A percentile compares a stretch with the other conserved stretches of the same genome.
Evolutionary conservation across 2,329 filamentous ascomycete genomes (phyloP).

Genomic region (Pseudogymnoascus sp.): DNA sequence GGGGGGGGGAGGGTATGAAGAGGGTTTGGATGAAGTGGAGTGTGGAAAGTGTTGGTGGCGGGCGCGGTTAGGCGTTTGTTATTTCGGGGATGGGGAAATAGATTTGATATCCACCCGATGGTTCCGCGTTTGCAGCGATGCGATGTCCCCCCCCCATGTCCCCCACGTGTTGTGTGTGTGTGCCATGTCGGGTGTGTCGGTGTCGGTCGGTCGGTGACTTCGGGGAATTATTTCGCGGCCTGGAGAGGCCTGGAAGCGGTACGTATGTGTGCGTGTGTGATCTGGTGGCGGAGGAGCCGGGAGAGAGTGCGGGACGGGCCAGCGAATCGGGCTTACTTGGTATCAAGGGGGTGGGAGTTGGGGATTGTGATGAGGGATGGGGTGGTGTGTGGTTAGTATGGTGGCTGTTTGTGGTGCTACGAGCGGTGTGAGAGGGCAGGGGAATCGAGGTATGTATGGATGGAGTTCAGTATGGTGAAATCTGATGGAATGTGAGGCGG

Average conservation of each 20-base stretch:
- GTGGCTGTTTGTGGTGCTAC: background rate
- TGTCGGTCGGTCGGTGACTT: background rate
- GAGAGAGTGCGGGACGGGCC: background rate
- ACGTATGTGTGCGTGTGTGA: background rate
- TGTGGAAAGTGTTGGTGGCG: background rate
- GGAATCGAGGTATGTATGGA: background rate
- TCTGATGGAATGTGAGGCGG: background rate
- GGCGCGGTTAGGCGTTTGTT: conserved; percentile 3
- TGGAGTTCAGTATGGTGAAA: background rate
- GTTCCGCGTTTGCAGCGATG: background rate
- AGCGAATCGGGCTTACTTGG: background rate
- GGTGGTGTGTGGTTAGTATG: background rate
- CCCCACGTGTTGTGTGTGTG: background rate
- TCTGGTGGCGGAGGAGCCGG: background rate
- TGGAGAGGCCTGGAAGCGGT: no score
- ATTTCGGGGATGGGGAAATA: background rate
- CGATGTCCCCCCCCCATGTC: background rate
- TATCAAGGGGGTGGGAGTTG: no score
- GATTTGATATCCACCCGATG: conserved; percentile 2
- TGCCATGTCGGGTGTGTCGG: background rate
- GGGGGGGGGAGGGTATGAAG: background rate
- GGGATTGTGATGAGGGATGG: background rate
- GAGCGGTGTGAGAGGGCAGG: background rate
- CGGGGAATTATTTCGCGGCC: background rate
- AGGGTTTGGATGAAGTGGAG: background rate